Conservation (phyloP, 2,329 filamentous ascomycete species). For the Calonectria fujianensis region DNA sequence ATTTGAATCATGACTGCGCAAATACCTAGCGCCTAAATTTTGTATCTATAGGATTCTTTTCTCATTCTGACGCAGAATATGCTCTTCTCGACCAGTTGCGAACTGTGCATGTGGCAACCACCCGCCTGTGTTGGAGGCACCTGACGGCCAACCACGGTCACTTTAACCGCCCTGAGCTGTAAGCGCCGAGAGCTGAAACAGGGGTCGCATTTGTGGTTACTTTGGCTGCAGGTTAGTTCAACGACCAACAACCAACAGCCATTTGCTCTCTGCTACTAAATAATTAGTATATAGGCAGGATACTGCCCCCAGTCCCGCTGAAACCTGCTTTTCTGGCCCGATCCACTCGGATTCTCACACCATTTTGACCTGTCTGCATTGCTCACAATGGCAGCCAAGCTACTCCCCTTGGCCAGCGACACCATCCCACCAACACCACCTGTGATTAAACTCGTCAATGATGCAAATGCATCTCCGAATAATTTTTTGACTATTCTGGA, state of each 20-base stretch:
- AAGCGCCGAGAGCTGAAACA: not conserved
- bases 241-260: not conserved
- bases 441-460: not conserved
- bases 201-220: not conserved
- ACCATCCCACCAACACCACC: not conserved
- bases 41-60: too few relatives aligned
- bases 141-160: not conserved
- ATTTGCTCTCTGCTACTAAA: not conserved
- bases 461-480: not conserved
- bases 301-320: not conserved
- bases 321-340: not conserved
- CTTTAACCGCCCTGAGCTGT: not conserved
- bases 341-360: not conserved
- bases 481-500: not conserved
- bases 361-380: not conserved
- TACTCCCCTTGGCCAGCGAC: not conserved
- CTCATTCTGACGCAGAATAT: too few relatives aligned
- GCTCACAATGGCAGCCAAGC: not conserved
- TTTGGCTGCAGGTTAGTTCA: not conserved
- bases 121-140: not conserved
- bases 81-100: not conserved
- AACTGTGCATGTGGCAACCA: not conserved
- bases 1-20: rapidly evolving
- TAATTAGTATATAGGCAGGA: not conserved
- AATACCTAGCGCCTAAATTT: too few relatives aligned